phyloP scores from a whole-genome alignment of 2,329 filamentous ascomycete genomes.

The Scedosporium minutisporum region DNA sequence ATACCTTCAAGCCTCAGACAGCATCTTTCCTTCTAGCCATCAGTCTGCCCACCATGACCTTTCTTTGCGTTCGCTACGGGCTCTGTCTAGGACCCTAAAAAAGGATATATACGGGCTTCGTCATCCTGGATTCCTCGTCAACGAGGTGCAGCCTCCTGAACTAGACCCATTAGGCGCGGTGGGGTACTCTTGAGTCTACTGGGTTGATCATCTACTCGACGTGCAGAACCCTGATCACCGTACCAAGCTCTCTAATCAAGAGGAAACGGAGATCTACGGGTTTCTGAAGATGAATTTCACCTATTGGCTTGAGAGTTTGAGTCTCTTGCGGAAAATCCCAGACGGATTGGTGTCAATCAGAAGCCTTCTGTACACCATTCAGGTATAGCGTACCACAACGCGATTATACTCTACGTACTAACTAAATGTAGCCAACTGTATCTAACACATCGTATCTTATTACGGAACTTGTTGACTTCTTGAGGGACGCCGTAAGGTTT shows the following conservation, averaged over 20 bases:
- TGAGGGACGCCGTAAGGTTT: too few relatives aligned
- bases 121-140: not conserved
- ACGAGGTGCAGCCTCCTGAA: not conserved
- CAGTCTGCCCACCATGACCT: slow-evolving; percentile 21
- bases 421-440: too few relatives aligned
- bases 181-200: slow-evolving; percentile 20
- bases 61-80: slow-evolving; percentile 11
- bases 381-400: too few relatives aligned
- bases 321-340: slow-evolving; percentile 15
- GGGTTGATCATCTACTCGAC: slow-evolving; percentile 17
- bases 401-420: too few relatives aligned
- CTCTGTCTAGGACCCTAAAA: not conserved
- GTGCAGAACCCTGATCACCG: slow-evolving; percentile 11
- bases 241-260: not conserved
- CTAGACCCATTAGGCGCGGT: not conserved
- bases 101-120: not conserved
- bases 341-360: too few relatives aligned
- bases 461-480: too few relatives aligned
- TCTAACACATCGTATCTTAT: too few relatives aligned
- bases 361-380: too few relatives aligned
- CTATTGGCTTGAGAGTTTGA: slow-evolving; percentile 30
- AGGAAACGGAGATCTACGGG: slow-evolving; percentile 10
- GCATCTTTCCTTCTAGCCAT: slow-evolving; percentile 19
- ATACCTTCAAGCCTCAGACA: slow-evolving; percentile 17
- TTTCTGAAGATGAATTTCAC: slow-evolving; percentile 26